Evolutionary conservation across 768 basidiomycete species (phyloP).

Genomic region (Leucocoprinus leucothites): DNA sequence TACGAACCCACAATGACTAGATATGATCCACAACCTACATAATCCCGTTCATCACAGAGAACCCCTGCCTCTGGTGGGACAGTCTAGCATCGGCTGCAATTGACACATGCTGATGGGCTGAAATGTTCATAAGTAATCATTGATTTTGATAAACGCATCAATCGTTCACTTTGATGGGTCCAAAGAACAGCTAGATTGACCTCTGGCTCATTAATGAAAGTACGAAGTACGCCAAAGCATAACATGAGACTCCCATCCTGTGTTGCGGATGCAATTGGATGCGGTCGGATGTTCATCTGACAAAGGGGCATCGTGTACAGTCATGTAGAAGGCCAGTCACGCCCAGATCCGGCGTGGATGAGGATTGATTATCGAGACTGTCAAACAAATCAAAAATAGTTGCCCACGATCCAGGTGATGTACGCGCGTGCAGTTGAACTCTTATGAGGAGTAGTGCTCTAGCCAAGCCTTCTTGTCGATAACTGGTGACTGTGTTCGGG

Average conservation of each 20-base stretch:
- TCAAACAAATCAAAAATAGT: neutral
- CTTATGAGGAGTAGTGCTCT: neutral
- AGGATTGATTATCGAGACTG: neutral
- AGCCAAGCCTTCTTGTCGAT: neutral
- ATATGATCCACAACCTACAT: too few relatives aligned
- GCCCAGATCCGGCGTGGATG: neutral
- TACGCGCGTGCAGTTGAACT: conserved; percentile 1
- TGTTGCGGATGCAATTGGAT: conserved; percentile 2
- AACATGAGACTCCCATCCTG: neutral
- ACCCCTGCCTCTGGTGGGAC: too few relatives aligned
- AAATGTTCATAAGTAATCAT: too few relatives aligned
- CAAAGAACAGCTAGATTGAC: neutral
- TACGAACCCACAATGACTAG: too few relatives aligned
- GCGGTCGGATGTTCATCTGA: neutral
- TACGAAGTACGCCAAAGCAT: neutral
- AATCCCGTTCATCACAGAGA: too few relatives aligned
- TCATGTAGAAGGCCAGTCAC: neutral
- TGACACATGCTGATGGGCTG: too few relatives aligned
- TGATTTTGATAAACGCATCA: too few relatives aligned
- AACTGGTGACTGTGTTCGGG: conserved; percentile 1
- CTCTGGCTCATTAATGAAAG: neutral
- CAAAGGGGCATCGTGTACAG: conserved; percentile 1
- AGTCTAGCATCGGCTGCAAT: too few relatives aligned
- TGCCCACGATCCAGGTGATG: conserved; percentile 1
- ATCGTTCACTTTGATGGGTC: too few relatives aligned